Evolutionary conservation across 192 early-diverging fungal species (phyloP), one percentile per base, ranked within the genome.

Genomic region (Linnemannia schmuckeri): DNA sequence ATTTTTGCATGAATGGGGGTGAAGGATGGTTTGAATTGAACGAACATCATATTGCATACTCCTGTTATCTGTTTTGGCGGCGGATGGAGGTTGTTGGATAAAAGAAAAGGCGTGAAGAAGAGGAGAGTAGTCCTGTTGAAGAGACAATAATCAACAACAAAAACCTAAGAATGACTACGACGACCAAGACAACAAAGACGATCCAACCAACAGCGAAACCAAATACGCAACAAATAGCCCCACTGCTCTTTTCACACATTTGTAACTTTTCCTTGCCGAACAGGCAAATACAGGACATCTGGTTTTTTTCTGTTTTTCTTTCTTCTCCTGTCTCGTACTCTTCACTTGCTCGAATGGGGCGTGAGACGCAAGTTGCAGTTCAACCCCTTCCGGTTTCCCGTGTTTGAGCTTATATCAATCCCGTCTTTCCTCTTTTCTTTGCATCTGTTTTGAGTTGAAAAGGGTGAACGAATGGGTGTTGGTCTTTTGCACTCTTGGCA

Each of bases 1-100:
- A 74, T 41, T 47, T 72, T 27, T 73, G 46, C 27, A 71, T 79
- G 33, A 79, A n/a, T n/a, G 35, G 52, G 4, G 9, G 35, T 12
- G 22, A 3, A 38, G 18, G 22, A 3, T 75, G 7, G n/a, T 27
- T n/a, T n/a, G 61, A 66, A 12, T 12, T 27, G 27, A 15, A 15
- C 12, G 30, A 1, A 30, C n/a, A 33, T 66, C 61, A 30, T 33
- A 30, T 66, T 66, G 27, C 27, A 66, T 33, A 30, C n/a, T 66
- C 12, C 30, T 66, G 61, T 66, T 66, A 66, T 66, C 30, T 66
- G 30, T 33, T 63, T 33, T 8, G 61, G 57, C 22, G 24, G 54
- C 7, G 18, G 54, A 6, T 8, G 18, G 20, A 8, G 22, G 57
- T 8, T 66, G 30, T 66, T 15, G 27, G 33, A 27, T 9, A 8